Base-by-base conservation (phyloP, 257 asterid genomes). In the Paulownia fortunei region DNA sequence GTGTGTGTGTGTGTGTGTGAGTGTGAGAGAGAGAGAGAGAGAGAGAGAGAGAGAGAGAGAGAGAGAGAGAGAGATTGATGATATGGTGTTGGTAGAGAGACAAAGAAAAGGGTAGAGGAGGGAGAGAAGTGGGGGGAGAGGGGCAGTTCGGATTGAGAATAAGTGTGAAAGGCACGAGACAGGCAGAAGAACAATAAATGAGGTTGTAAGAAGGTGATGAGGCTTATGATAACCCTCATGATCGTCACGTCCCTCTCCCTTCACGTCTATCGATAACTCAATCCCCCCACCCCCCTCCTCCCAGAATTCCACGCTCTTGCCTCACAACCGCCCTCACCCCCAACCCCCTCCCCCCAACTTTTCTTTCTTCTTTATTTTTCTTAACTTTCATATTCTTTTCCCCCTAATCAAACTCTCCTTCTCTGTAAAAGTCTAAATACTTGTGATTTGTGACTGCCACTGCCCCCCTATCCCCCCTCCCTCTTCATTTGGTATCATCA, bases 171-270 rank as follows among this genome's bases (percentile, higher is more conserved):
- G 82, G 92, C 89, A 93, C 93, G 84, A 76, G 95, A 80, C 84
- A 75, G 30, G 73, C 82, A 69, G 83, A 84, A 79, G 88, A 86
- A 86, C 92, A 89, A 88, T 93, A 89, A 89, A 93, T 93, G 98
- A 82, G 87, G 76, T 78, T 70, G 86, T 80, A 87, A 87, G 88
- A 75, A 72, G 72, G 86, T 89, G 96, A 92, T 88, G 97, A 91
- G 94, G 89, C 92, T 87, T 92, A 92, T 92, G 90, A 92, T 92
- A 91, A 87, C 93, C 90, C 98, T 92, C 97, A 89, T 93, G 60
- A 91, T 93, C 96, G 98, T 93, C 98, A 89, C 87, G 96, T 93
- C 98, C 85, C 89, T 91, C 87, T 92, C 89, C 13, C 12, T 84
- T 82, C 97, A 82, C 97, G 60, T 77, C 41, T 82, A 16, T 85